Percentiles rank a stretch among this genome's conserved stretches.
phyloP scores from a whole-genome alignment of 2,329 filamentous ascomycete species.

The Penicillium glabrum region DNA sequence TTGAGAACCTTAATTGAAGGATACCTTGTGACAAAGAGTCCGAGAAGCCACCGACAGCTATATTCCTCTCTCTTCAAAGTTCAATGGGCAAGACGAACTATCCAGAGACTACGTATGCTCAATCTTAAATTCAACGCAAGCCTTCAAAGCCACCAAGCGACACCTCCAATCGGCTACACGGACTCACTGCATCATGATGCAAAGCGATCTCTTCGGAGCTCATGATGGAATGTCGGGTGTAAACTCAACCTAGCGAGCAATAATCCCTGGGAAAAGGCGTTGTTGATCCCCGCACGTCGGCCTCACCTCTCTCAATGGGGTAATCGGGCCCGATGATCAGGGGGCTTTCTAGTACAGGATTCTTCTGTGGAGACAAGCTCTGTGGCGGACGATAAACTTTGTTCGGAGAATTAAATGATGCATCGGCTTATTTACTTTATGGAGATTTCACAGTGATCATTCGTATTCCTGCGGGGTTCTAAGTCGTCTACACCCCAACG shows the following conservation, averaged over 20 bases:
- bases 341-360: neutral
- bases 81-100: too few relatives aligned
- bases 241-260: neutral
- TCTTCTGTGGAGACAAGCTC: neutral
- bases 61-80: neutral
- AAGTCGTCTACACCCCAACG: neutral
- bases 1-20: neutral
- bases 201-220: neutral
- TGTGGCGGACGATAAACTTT: neutral
- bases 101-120: neutral
- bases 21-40: neutral
- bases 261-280: neutral
- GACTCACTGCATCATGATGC: neutral
- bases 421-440: neutral
- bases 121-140: neutral
- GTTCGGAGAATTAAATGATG: neutral
- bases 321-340: neutral
- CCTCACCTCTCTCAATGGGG: neutral
- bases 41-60: neutral
- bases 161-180: neutral
- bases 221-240: neutral
- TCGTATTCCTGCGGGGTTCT: neutral
- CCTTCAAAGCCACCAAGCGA: neutral
- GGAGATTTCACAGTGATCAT: neutral
- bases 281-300: neutral